Percentiles rank a stretch among this genome's conserved stretches.
Evolutionary conservation across 306 rosid species (phyloP).

Genomic region (Biancaea sappan): DNA sequence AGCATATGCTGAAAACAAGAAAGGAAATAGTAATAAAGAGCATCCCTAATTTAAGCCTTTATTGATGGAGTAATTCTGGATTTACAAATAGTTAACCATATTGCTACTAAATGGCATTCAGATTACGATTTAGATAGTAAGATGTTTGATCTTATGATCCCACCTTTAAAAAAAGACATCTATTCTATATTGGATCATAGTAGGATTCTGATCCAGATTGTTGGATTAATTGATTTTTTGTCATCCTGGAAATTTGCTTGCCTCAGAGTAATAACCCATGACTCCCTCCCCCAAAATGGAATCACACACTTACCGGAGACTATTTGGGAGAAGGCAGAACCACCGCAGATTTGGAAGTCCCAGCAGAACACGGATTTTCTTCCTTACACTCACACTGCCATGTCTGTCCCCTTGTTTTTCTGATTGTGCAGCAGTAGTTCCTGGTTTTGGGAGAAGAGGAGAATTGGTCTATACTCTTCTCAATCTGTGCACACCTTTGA

Average conservation of each 20-base stretch:
- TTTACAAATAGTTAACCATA: no score
- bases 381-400: background rate
- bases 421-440: background rate
- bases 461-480: background rate
- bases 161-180: no score
- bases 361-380: background rate
- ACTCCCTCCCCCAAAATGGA: background rate
- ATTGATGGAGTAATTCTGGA: no score
- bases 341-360: background rate
- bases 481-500: background rate
- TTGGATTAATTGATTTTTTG: no score
- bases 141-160: no score
- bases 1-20: no score
- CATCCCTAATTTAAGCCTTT: no score
- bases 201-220: background rate
- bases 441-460: background rate
- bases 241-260: no score
- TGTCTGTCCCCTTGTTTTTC: background rate
- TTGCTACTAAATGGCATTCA: no score
- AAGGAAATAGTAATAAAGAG: no score
- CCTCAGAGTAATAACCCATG: background rate
- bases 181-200: background rate
- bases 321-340: background rate
- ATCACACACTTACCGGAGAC: background rate
- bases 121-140: no score